Conservation (phyloP, 768 basidiomycete genomes). For the Daedaleopsis nitida region DNA sequence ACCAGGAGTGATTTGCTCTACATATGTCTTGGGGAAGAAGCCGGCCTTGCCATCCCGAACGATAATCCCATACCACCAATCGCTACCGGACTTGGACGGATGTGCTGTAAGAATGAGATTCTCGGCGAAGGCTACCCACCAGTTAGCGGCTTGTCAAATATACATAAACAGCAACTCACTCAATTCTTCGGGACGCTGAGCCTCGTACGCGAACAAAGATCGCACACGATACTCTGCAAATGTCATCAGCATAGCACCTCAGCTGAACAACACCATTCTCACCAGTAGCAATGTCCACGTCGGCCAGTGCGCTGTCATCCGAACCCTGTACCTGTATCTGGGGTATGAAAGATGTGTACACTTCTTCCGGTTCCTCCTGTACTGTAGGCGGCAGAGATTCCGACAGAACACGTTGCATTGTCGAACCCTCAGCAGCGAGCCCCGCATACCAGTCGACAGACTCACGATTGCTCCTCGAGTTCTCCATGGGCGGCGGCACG, state of each 20-base stretch:
- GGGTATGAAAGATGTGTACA: slow-evolving; percentile 39
- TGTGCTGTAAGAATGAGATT: slow-evolving; percentile 79
- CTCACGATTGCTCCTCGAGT: slow-evolving; percentile 55
- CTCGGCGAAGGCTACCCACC: slow-evolving; percentile 66
- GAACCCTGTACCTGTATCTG: slow-evolving; percentile 55
- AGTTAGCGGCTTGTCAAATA: background rate
- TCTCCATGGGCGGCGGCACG: slow-evolving; percentile 16
- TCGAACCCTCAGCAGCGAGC: slow-evolving; percentile 72
- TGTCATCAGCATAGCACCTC: slow-evolving; percentile 9
- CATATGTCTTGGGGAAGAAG: slow-evolving; percentile 90
- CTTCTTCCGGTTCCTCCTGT: slow-evolving; percentile 64
- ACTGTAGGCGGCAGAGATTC: slow-evolving; percentile 49
- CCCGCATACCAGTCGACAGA: slow-evolving; percentile 92
- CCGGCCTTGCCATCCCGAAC: slow-evolving; percentile 70
- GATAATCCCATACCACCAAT: slow-evolving; percentile 91
- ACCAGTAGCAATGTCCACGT: slow-evolving; percentile 71
- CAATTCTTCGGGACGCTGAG: slow-evolving; percentile 86
- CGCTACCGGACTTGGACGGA: slow-evolving; percentile 81
- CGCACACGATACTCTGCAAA: slow-evolving; percentile 69
- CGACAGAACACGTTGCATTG: slow-evolving; percentile 34
- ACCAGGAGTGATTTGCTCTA: slow-evolving; percentile 73
- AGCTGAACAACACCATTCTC: slow-evolving; percentile 26
- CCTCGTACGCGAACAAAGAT: slow-evolving; percentile 83
- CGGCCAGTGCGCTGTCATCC: slow-evolving; percentile 57
- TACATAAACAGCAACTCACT: slow-evolving; percentile 49